A percentile compares a stretch with the other conserved stretches of the same genome.
Evolutionary conservation across 202 grass and related monocot species (phyloP).

Genomic region (Setaria viridis): DNA sequence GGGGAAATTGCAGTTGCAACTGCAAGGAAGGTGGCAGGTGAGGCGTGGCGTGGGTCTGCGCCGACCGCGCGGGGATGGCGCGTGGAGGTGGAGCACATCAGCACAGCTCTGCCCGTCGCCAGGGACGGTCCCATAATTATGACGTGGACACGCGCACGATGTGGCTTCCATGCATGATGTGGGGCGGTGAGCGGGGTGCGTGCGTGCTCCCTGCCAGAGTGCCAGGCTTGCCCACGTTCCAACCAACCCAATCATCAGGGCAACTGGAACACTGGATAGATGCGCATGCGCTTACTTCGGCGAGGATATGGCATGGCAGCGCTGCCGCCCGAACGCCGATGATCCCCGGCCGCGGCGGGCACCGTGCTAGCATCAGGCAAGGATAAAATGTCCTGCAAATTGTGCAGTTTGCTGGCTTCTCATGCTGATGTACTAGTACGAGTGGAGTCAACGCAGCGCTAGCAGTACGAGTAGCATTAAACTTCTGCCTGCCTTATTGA

Average conservation of each 20-base stretch:
- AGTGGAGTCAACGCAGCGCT: too few relatives aligned
- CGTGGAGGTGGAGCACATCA: not conserved
- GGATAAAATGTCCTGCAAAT: not conserved
- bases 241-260: not conserved
- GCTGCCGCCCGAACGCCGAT: not conserved
- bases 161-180: constrained; percentile 1
- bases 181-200: not conserved
- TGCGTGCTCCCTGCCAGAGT: not conserved
- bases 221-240: constrained; percentile 29
- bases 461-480: too few relatives aligned
- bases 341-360: not conserved
- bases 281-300: not conserved
- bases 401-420: too few relatives aligned
- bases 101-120: not conserved
- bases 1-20: not conserved
- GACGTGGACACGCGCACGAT: not conserved
- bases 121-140: not conserved
- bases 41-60: constrained; percentile 15
- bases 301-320: too few relatives aligned
- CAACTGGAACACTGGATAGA: not conserved
- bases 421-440: too few relatives aligned
- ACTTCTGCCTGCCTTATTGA: too few relatives aligned
- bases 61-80: constrained; percentile 25
- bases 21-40: constrained; percentile 20
- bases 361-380: not conserved